Percentiles rank a stretch among this genome's conserved stretches.
phyloP scores from a whole-genome alignment of 176 grass and related monocot species.

The Carex cristatella region DNA sequence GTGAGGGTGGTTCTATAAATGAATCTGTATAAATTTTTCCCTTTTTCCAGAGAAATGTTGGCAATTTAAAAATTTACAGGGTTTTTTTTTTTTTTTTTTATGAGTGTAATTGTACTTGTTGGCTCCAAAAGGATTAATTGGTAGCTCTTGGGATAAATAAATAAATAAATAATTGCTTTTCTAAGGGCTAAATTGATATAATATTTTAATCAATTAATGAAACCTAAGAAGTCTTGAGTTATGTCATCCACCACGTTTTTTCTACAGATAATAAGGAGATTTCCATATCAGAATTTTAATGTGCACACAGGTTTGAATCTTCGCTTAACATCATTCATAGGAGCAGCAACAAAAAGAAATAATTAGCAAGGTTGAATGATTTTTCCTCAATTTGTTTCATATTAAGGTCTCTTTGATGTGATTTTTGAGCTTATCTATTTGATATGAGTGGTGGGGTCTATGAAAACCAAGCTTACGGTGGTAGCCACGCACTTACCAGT shows the following conservation, averaged over 20 bases:
- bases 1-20: background rate
- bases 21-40: background rate
- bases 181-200: background rate
- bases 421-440: conserved; percentile 30
- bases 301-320: no score
- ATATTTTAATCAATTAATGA: background rate
- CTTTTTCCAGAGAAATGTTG: background rate
- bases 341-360: background rate
- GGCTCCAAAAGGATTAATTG: background rate
- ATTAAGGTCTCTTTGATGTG: conserved; percentile 18
- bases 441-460: conserved; percentile 9
- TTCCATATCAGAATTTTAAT: background rate
- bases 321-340: background rate
- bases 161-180: background rate
- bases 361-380: background rate
- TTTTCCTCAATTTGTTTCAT: conserved; percentile 9
- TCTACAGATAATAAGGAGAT: background rate
- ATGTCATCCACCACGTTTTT: background rate
- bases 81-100: background rate
- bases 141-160: background rate
- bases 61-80: background rate
- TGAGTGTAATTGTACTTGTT: background rate
- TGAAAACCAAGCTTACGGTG: conserved; percentile 28
- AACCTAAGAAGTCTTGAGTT: background rate
- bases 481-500: background rate